Conservation (phyloP, 2,329 filamentous ascomycete genomes). For the Fusarium humuli region DNA sequence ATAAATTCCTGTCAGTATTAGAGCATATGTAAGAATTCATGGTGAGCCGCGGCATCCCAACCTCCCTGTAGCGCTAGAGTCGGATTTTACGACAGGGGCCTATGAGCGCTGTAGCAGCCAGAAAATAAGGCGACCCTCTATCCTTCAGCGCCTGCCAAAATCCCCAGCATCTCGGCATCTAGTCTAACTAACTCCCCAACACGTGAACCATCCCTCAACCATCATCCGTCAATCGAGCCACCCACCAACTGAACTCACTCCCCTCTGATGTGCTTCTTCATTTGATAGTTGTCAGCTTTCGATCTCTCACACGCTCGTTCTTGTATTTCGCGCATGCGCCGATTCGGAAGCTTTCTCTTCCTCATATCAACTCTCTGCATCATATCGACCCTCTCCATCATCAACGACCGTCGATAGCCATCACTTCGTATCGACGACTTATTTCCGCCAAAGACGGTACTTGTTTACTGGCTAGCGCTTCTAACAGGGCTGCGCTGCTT, state of each 20-base stretch:
- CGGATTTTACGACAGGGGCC: slow-evolving; percentile 10
- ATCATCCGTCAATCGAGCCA: slow-evolving; percentile 43
- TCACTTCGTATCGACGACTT: neutral
- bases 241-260: slow-evolving; percentile 29
- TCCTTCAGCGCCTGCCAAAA: slow-evolving; percentile 9
- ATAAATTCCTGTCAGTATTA: slow-evolving; percentile 8
- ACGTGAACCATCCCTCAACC: slow-evolving; percentile 48
- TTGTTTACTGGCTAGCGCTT: slow-evolving; percentile 20
- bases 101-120: slow-evolving; percentile 9
- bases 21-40: slow-evolving; percentile 1
- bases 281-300: slow-evolving; percentile 11
- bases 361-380: neutral
- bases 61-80: slow-evolving; percentile 17
- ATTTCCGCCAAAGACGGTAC: slow-evolving; percentile 3
- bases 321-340: slow-evolving; percentile 25
- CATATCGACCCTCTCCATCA: neutral
- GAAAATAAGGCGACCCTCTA: slow-evolving; percentile 11
- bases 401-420: slow-evolving; percentile 25
- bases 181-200: slow-evolving; percentile 43
- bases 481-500: slow-evolving; percentile 32
- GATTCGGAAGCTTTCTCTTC: slow-evolving; percentile 9
- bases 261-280: slow-evolving; percentile 12
- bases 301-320: slow-evolving; percentile 5
- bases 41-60: slow-evolving; percentile 32
- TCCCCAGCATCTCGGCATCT: slow-evolving; percentile 44